Evolutionary conservation across 805 yeast genomes (phyloP), one percentile per base, ranked within the genome.

Genomic region (Ogataea henricii): DNA sequence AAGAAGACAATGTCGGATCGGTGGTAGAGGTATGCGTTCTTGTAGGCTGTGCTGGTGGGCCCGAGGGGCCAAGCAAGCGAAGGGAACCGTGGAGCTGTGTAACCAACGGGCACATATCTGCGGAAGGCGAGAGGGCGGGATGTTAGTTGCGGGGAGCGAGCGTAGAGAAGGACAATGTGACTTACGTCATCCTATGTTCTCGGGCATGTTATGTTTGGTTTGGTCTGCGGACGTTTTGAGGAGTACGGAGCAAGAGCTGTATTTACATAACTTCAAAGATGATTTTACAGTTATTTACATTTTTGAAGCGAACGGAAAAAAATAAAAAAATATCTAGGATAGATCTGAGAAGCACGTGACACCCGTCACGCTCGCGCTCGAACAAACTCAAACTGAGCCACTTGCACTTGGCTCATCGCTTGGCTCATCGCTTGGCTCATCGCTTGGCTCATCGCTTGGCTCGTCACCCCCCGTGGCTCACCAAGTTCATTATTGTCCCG

Each of bases 51-150:
- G 1, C 60, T 49, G 1, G 55, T 47, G 26, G 61, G 45, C 1
- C 70, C 65, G 29, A 79, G 55, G 0, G 96, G 96, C 87, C 90
- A 85, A 59, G 73, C 76, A 25, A 92, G 66, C 2, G 95, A 83
- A 4, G 98, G 98, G 59, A 91, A 92, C 13, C 58, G 47, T 1
- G 98, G 98, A 0, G 83, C 73, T 10, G 71, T 69, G 67, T 92
- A 92, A 26, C 96, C 97, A 6, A 88, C 81, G 1, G 97, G 97
- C 1, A 82, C 58, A 25, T 52, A 49, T 23, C 54, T 49, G 42
- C 22, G 8, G 32, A 14, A n/a, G n/a, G n/a, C n/a, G n/a, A n/a
- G n/a, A n/a, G n/a, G n/a, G n/a, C n/a, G n/a, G n/a, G n/a, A 43
- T 23, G 13, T 7, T 18, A 25, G 42, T 29, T 20, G 25, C 21